Evolutionary conservation across 495 filamentous ascomycete species (phyloP), one percentile per base, ranked within the genome.

Genomic region (Tuber indicum): DNA sequence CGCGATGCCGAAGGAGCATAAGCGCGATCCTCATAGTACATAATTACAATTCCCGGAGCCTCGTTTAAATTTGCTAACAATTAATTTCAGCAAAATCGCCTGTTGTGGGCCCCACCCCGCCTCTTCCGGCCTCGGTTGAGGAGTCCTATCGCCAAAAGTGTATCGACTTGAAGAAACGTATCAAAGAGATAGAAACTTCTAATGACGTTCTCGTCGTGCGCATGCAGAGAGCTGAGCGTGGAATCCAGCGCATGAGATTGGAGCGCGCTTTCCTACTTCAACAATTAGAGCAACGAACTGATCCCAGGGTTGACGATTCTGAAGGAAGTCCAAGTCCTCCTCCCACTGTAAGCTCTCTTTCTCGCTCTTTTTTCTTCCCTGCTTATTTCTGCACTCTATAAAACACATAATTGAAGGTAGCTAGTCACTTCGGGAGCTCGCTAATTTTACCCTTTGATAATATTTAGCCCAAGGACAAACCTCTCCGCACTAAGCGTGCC

Each of bases 91-190:
- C 81, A 47, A 81, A 77, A 83, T 82, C 84, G 85, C 88, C 87
- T 75, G 84, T 86, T 71, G 84, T 78, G 52, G 76, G 84, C 32
- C 83, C 86, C 66, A 88, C 90, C 41, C 89, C 91, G 2, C 85
- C 90, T 49, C 89, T 94, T n/a, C 94, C 96, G 21, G 94, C 96
- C 32, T 97, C 94, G 44, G 93, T 98, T 70, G 96, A 99, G 85
- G 91, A 93, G 82, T 94, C 95, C 74, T 99, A 99, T 86, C 93
- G 95, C 81, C 90, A 91, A 81, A 99, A 99, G 89, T 98, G 96
- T 84, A 94, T 97, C 86, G 91, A 96, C 79, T 90, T 99, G 32
- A 96, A 96, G 85, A 91, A 91, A 79, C 93, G 96, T 62, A 91
- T 97, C 74, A 90, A 88, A 76, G 95, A 98, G 83, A 91, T 98